These are phyloP conservation scores for Cenchrus americanus DNA, from an alignment of 176 grass and related monocot species.

Conservation along the genomic window DNA sequence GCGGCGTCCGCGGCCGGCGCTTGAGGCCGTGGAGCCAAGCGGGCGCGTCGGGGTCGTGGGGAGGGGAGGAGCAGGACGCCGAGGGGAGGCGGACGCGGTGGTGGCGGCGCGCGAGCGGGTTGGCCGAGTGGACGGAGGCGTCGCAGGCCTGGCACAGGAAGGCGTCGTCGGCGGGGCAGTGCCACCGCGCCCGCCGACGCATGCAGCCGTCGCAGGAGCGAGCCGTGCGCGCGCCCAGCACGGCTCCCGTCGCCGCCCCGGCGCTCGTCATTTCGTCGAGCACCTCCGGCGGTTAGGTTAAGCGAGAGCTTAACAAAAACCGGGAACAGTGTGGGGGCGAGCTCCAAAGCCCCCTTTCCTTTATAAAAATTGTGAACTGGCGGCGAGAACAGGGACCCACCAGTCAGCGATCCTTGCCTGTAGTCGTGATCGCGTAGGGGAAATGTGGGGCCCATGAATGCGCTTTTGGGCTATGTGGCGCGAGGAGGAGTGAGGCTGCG, in stretches of 20 bases:
- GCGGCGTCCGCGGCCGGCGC: constrained; percentile 79
- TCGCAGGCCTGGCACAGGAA: constrained; percentile 85
- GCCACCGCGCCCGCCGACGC: constrained; percentile 73
- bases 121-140: constrained; percentile 84
- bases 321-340: constrained; percentile 38
- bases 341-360: constrained; percentile 9
- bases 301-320: constrained; percentile 31
- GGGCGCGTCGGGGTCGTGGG: constrained; percentile 42
- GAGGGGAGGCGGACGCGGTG: constrained; percentile 62
- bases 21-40: constrained; percentile 70
- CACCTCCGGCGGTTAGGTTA: constrained; percentile 5
- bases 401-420: background rate
- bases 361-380: constrained; percentile 40
- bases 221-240: constrained; percentile 64
- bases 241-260: constrained; percentile 36
- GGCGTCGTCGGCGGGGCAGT: constrained; percentile 80
- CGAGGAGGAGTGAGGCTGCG: background rate
- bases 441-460: constrained; percentile 29
- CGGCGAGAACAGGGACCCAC: background rate
- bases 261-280: constrained; percentile 46
- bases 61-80: constrained; percentile 39
- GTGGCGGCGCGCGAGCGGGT: constrained; percentile 83
- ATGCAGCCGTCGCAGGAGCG: constrained; percentile 82
- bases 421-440: background rate
- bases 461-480: constrained; percentile 60